These are phyloP conservation scores for Ottelia alismoides DNA, from an alignment of 106 monocot genomes.

Conservation along the genomic window DNA sequence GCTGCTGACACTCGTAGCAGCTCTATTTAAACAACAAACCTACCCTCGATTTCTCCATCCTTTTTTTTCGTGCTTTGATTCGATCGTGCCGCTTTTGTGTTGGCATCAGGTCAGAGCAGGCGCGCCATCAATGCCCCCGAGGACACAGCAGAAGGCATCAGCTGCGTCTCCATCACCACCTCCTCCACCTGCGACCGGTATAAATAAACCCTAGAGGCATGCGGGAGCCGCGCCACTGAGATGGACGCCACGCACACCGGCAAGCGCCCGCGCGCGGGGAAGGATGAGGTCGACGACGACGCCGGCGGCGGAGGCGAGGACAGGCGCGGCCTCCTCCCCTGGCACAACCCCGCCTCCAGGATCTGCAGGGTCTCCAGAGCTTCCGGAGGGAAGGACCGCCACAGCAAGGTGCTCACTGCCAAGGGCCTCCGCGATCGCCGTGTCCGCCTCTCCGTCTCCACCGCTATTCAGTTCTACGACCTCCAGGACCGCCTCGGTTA, in stretches of 20 bases:
- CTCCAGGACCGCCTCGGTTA: conserved; percentile 93
- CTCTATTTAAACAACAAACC: too few relatives aligned
- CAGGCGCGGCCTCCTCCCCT: conserved; percentile 3
- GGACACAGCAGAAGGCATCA: too few relatives aligned
- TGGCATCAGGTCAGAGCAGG: too few relatives aligned
- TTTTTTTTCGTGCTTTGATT: too few relatives aligned
- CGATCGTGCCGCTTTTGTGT: too few relatives aligned
- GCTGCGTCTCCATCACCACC: too few relatives aligned
- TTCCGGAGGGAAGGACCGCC: conserved; percentile 96
- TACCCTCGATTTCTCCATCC: too few relatives aligned
- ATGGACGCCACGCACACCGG: background rate
- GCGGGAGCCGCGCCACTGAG: background rate
- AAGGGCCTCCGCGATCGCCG: conserved; percentile 86
- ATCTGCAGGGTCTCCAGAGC: conserved; percentile 84
- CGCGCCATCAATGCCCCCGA: too few relatives aligned
- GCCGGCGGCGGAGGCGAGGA: too few relatives aligned
- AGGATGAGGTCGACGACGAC: conserved; percentile 1
- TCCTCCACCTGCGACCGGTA: too few relatives aligned
- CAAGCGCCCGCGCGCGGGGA: conserved; percentile 5
- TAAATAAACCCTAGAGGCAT: background rate
- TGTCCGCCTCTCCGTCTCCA: conserved; percentile 90
- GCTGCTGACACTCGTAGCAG: too few relatives aligned
- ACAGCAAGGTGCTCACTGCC: conserved; percentile 93
- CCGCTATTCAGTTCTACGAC: conserved; percentile 96
- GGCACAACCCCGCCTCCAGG: conserved; percentile 54